Base-by-base conservation (phyloP, 208 protist species). In the Trypanosoma theileri region DNA sequence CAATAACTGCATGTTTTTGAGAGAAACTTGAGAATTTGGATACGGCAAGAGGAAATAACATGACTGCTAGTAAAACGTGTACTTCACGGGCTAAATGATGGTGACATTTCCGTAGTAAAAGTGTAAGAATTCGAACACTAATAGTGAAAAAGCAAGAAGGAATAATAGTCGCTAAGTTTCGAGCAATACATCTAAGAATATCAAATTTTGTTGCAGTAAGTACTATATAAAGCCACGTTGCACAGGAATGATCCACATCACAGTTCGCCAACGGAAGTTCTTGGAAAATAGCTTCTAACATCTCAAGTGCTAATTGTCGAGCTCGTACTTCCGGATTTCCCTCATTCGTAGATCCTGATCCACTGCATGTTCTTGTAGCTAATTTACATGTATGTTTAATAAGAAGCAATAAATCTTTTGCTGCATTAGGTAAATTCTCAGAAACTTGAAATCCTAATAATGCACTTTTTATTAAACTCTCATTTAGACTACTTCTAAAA, bases 1-100 rank as follows among this genome's bases (percentile, higher is more conserved):
- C 59, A 7, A 96, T 51, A 52, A 96, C 84, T n/a, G 81, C 79
- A 59, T 85, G 81, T 74, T 92, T 94, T 71, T 94, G 91, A 7
- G 83, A 76, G 63, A 94, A 93, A 48, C 58, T 75, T 3, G 80
- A 79, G 69, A 83, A 85, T 31, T 68, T 77, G 24, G 84, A 92
- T 28, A 45, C 48, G 53, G 78, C 70, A 50, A 94, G 64, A 10
- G 91, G 91, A 24, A 94, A 68, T 35, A 96, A 41, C 61, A 92
- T 86, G 19, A 81, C 74, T 0, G 76, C 74, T 16, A 93, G 75
- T 21, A 92, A 53, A 10, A 84, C 64, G 66, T 94, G 82, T 66
- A 96, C 75, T 67, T 94, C 88, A 3, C 76, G 62, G 4, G 80
- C 74, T 31, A 96, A 61, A 71, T 85, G 72, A 66, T 91, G 87